These are phyloP conservation scores for Coix lacrymajobi DNA, from an alignment of 176 grass and related monocot species.

Conservation along the genomic window DNA sequence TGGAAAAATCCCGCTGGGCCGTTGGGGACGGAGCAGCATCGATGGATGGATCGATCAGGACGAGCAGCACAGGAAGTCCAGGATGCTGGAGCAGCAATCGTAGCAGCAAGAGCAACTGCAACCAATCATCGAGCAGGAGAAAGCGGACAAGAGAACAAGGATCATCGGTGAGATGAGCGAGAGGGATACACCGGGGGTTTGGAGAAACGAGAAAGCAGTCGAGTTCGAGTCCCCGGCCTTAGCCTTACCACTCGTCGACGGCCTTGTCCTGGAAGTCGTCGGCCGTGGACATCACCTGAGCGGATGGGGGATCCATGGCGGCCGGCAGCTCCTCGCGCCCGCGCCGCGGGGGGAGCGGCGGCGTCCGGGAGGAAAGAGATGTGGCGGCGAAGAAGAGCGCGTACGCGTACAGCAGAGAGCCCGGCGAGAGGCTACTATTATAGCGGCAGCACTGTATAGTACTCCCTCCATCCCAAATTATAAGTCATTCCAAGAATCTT, in stretches of 20 bases:
- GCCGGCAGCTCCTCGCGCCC: background rate
- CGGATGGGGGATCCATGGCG: constrained; percentile 55
- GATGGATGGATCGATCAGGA: constrained; percentile 2
- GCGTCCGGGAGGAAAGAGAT: background rate
- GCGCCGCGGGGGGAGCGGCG: background rate
- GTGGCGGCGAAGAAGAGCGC: background rate
- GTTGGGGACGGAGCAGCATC: background rate
- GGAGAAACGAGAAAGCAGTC: background rate
- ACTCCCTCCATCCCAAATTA: no score
- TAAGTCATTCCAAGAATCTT: no score
- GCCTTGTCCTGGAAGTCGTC: constrained; percentile 51
- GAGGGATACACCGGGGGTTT: no score
- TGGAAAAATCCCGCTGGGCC: background rate
- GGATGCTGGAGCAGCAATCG: constrained; percentile 60
- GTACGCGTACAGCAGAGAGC: background rate
- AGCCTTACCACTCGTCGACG: constrained; percentile 58
- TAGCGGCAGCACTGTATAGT: no score
- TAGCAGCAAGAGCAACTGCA: constrained; percentile 71
- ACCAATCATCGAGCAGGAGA: background rate
- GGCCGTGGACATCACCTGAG: constrained; percentile 39
- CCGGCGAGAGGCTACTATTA: background rate
- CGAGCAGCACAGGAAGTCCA: constrained; percentile 63
- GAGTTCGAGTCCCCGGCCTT: no score
- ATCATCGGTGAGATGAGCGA: background rate
- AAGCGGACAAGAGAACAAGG: background rate